Evolutionary conservation across 2,329 filamentous ascomycete genomes (phyloP).

Genomic region (Thielaviopsis musarum): DNA sequence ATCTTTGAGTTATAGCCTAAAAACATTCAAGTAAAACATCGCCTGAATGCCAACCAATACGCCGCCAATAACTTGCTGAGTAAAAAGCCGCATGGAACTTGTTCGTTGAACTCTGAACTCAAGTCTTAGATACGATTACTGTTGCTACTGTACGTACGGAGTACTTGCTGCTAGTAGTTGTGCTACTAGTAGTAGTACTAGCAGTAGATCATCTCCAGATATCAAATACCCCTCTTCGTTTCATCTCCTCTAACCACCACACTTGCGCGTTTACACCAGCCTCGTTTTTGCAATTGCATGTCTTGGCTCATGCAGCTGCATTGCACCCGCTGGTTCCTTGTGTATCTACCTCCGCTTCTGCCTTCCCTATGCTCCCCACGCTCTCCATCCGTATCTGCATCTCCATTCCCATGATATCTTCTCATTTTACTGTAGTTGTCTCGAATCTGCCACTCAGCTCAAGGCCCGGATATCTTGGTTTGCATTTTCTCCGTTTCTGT

Average conservation of each 20-base stretch:
- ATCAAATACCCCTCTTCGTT: not conserved
- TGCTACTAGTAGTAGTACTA: no score
- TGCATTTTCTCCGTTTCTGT: not conserved
- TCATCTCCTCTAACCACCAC: not conserved
- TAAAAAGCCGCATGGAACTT: no score
- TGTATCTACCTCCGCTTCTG: not conserved
- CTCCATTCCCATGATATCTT: not conserved
- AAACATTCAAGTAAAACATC: not conserved
- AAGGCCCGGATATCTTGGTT: not conserved
- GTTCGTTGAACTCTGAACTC: no score
- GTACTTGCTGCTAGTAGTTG: no score
- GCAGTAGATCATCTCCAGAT: not conserved
- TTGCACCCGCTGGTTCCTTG: not conserved
- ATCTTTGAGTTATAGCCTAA: not conserved
- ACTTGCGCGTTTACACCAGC: not conserved
- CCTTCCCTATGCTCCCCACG: not conserved
- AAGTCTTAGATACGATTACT: no score
- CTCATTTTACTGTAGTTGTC: not conserved
- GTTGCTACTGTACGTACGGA: no score
- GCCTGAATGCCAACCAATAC: no score
- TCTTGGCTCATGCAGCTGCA: not conserved
- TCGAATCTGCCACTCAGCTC: not conserved
- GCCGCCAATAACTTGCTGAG: no score
- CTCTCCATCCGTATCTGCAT: not conserved
- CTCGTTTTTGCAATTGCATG: not conserved